Conservation (phyloP, 192 early-diverging fungal species). For the Coemansia sp. region DNA sequence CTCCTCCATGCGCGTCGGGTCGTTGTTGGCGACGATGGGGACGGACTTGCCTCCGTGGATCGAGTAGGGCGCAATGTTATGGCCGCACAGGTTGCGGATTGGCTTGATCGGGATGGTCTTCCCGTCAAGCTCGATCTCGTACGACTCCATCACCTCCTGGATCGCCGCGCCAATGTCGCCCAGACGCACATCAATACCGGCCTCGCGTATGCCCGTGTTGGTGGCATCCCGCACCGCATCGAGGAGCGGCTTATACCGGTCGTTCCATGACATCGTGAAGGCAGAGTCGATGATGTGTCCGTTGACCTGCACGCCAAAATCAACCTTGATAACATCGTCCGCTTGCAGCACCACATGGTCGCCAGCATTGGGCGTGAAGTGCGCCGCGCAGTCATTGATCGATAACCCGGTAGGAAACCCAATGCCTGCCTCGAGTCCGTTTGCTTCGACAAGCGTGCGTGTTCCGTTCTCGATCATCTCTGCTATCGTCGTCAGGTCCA, state of each 20-base stretch:
- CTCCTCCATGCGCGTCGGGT: conserved; percentile 95
- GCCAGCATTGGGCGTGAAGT: conserved; percentile 97
- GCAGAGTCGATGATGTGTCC: conserved; percentile 94
- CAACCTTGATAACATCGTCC: conserved; percentile 95
- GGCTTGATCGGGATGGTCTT: conserved; percentile 89
- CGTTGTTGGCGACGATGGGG: conserved; percentile 86
- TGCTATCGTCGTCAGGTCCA: conserved; percentile 89
- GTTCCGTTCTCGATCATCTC: conserved; percentile 95
- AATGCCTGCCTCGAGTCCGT: conserved; percentile 80
- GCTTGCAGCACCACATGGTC: conserved; percentile 85
- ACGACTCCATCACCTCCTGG: conserved; percentile 98
- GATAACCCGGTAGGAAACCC: conserved; percentile 96
- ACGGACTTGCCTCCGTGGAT: conserved; percentile 96
- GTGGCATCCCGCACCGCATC: conserved; percentile 93
- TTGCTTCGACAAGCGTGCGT: conserved; percentile 81
- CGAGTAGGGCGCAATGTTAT: conserved; percentile 86
- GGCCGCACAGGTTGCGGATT: conserved; percentile 95
- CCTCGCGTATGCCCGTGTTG: conserved; percentile 90
- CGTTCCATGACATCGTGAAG: conserved; percentile 91
- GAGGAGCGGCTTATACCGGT: conserved; percentile 79
- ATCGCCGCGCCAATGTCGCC: conserved; percentile 94
- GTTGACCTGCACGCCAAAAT: conserved; percentile 93
- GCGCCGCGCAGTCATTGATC: conserved; percentile 93
- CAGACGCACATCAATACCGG: conserved; percentile 95
- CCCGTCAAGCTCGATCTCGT: conserved; percentile 92